Conservation (phyloP, 352 stramenopile genomes). For the Globisporangium solare region DNA sequence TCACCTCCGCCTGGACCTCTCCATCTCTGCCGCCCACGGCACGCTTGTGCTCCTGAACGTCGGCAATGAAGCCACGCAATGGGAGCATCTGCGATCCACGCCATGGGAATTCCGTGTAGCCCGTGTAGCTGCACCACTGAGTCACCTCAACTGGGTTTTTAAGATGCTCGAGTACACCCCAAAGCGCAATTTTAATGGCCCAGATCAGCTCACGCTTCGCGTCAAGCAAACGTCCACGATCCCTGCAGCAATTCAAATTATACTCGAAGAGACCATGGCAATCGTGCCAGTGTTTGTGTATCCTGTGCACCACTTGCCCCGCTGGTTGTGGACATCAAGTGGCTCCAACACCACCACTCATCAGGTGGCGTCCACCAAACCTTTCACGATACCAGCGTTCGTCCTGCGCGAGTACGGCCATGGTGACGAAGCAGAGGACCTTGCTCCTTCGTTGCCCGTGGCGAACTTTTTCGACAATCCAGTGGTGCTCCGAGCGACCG, state of each 20-base stretch:
- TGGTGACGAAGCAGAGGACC: neutral
- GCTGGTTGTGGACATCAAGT: conserved; percentile 18
- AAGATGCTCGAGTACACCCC: conserved; percentile 23
- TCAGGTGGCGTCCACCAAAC: neutral
- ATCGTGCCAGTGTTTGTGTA: conserved; percentile 33
- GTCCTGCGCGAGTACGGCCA: conserved; percentile 5
- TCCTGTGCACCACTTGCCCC: conserved; percentile 21
- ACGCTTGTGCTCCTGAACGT: conserved; percentile 1
- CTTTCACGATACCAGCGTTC: conserved; percentile 8
- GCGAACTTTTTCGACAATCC: conserved; percentile 11
- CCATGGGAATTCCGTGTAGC: conserved; percentile 7
- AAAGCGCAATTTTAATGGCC: conserved; percentile 27
- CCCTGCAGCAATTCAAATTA: too few species aligned
- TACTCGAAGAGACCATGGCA: conserved; percentile 9
- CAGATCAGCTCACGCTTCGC: conserved; percentile 33
- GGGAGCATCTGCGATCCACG: neutral
- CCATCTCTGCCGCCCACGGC: conserved; percentile 9
- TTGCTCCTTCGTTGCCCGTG: neutral
- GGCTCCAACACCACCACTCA: conserved; percentile 11
- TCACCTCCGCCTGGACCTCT: conserved; percentile 5
- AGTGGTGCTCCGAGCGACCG: conserved; percentile 2
- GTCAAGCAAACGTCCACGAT: conserved; percentile 7
- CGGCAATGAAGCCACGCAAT: too few species aligned
- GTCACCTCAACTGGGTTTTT: conserved; percentile 13
- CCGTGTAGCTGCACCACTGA: neutral